Evolutionary conservation across 129 eudicot species (phyloP).

Genomic region (carrot (Daucus carota)): DH1_v3.0 NC_030383.2:10722001-10722500

Average conservation of each 20-base stretch:
- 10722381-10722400: constrained; percentile 95
- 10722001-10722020: constrained; percentile 93
- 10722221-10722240: not conserved
- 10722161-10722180: constrained; percentile 56
- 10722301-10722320: constrained; percentile 97
- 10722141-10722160: constrained; percentile 86
- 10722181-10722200: constrained; percentile 7
- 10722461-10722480: constrained; percentile 96
- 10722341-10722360: constrained; percentile 98
- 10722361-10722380: constrained; percentile 93
- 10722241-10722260: constrained; percentile 85
- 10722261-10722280: constrained; percentile 92
- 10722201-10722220: constrained; percentile 4
- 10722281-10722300: constrained; percentile 92
- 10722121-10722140: constrained; percentile 89
- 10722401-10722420: constrained; percentile 96
- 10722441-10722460: constrained; percentile 98
- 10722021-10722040: constrained; percentile 87
- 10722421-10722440: constrained; percentile 98
- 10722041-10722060: constrained; percentile 99
- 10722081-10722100: constrained; percentile 79
- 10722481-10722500: constrained; percentile 94
- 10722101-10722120: constrained; percentile 87
- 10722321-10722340: constrained; percentile 85
- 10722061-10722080: constrained; percentile 87